Percentiles rank a stretch among this genome's conserved stretches.
These are phyloP conservation scores for Kodamaea plutei DNA, from an alignment of 1,139 yeast species.

Conservation along the genomic window DNA sequence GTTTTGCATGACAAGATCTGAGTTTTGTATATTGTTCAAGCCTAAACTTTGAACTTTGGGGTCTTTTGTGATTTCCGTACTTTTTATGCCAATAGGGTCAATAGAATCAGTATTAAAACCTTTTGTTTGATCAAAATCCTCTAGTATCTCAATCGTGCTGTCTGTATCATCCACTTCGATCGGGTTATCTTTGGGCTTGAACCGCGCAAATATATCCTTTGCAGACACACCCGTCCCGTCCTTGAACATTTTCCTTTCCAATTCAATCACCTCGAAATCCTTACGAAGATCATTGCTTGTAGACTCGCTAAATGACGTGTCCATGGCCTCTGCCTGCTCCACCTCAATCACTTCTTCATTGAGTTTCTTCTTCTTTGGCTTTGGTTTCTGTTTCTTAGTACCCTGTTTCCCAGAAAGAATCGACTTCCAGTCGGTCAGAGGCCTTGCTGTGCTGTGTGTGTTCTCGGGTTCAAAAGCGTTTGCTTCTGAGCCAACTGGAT, in stretches of 20 bases:
- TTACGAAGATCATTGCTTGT: conserved; percentile 13
- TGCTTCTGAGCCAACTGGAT: no score
- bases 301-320: conserved; percentile 16
- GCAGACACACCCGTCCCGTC: conserved; percentile 24
- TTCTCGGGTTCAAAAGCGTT: no score
- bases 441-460: no score
- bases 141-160: conserved; percentile 1
- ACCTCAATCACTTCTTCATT: not conserved
- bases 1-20: no score
- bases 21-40: no score
- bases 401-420: conserved; percentile 13
- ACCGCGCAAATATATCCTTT: conserved; percentile 26
- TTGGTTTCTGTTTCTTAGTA: not conserved
- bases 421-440: conserved; percentile 10
- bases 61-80: no score
- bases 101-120: no score
- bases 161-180: conserved; percentile 5
- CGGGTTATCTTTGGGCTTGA: conserved; percentile 12
- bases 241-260: conserved; percentile 31
- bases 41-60: no score
- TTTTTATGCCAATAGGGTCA: no score
- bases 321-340: not conserved
- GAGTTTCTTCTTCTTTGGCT: conserved; percentile 1
- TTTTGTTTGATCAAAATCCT: no score
- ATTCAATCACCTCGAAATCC: conserved; percentile 23